Base-by-base conservation (phyloP, 2,329 filamentous ascomycete genomes). In the Chaetomiaceae sp. region DNA sequence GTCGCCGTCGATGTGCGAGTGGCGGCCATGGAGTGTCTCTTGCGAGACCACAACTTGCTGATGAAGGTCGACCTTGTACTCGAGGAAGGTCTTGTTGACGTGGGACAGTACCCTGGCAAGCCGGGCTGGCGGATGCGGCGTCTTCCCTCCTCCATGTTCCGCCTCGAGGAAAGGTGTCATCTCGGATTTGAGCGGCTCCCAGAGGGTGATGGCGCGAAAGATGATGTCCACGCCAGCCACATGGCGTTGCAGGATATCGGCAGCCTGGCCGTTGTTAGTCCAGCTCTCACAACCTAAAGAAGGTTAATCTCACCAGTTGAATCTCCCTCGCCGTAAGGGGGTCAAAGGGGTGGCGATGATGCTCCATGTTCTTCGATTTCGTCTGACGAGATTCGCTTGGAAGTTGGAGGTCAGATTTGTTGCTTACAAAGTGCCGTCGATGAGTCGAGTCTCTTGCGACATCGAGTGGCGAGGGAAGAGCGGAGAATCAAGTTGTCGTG, bases 191-290 rank as follows among this genome's bases (percentile, higher is more conserved):
- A 68, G 64, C 0, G 78, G 78, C 55, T 82, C 78, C 14, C 64
- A 64, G 9, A 82, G 69, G 0, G 75, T 77, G 55, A 80, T 75
- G 51, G 76, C 72, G 3, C 77, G 72, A 59, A 81, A 82, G 15
- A 54, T 11, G 43, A 55, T 45, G 42, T 55, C 33, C 6, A 42
- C 9, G 1, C 15, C 20, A 14, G 19, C 3, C 2, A 38, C 36
- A 42, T 55, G 45, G 25, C 20, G 20, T 44, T 34, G 33, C 17
- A 57, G 12, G n/a, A 59, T 46, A 17, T 47, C 38, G 4, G 49
- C 54, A 4, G 54, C 49, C 58, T 59, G 33, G n/a, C n/a, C n/a
- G n/a, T n/a, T n/a, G n/a, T n/a, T n/a, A n/a, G n/a, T n/a, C n/a
- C n/a, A n/a, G n/a, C n/a, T n/a, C n/a, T n/a, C n/a, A n/a, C n/a